phyloP scores from a whole-genome alignment of 495 filamentous ascomycete species.

The Acidomyces sp. region DNA sequence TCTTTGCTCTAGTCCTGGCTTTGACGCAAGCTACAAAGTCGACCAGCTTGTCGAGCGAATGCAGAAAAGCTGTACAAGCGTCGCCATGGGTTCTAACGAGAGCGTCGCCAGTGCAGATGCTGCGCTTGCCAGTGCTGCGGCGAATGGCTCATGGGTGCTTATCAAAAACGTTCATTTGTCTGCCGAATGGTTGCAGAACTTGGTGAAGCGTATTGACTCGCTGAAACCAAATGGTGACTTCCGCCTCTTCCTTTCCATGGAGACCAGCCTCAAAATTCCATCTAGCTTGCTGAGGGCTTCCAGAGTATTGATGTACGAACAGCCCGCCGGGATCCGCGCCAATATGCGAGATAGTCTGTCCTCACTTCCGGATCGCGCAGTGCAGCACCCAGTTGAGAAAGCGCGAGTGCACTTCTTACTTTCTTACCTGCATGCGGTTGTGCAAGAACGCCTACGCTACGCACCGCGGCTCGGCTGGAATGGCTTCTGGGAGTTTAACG shows the following conservation, averaged over 20 bases:
- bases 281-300: constrained; percentile 91
- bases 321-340: constrained; percentile 87
- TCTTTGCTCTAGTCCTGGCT: constrained; percentile 85
- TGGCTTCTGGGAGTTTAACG: constrained; percentile 99
- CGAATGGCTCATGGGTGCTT: constrained; percentile 87
- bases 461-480: constrained; percentile 94
- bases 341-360: constrained; percentile 98
- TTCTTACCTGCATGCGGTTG: constrained; percentile 88
- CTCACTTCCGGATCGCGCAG: constrained; percentile 60
- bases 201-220: constrained; percentile 91
- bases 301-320: constrained; percentile 92
- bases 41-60: constrained; percentile 81
- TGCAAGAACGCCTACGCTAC: constrained; percentile 91
- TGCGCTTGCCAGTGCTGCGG: constrained; percentile 83
- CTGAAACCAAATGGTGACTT: constrained; percentile 92
- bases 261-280: constrained; percentile 71
- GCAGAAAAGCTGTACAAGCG: constrained; percentile 75
- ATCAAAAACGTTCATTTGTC: constrained; percentile 99
- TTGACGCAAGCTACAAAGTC: constrained; percentile 98
- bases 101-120: constrained; percentile 84
- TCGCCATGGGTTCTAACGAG: constrained; percentile 98
- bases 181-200: constrained; percentile 85
- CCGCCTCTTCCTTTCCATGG: constrained; percentile 94
- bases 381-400: constrained; percentile 78
- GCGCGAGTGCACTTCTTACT: constrained; percentile 82